Conservation (phyloP, 2,329 filamentous ascomycete species). For the Claviceps arundinis region DNA sequence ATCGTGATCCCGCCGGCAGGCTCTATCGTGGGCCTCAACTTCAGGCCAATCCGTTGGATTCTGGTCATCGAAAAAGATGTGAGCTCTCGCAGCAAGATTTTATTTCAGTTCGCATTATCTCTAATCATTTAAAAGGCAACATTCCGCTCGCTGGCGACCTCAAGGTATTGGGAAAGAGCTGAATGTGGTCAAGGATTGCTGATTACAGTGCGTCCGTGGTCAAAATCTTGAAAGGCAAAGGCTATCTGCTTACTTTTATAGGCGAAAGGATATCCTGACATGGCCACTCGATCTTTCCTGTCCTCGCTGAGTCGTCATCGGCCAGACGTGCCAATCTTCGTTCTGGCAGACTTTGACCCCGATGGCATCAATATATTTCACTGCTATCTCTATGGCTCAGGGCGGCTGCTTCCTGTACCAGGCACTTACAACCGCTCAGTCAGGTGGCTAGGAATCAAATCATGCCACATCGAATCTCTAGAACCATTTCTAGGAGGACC, state of each 20-base stretch:
- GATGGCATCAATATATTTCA: slow-evolving; percentile 61
- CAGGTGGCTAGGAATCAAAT: slow-evolving; percentile 50
- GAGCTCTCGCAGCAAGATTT: slow-evolving; percentile 3
- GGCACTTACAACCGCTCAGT: slow-evolving; percentile 36
- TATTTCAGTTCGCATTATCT: background rate
- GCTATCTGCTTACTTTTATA: slow-evolving; percentile 18
- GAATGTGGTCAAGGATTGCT: slow-evolving; percentile 45
- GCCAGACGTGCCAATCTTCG: slow-evolving; percentile 43
- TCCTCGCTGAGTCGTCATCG: slow-evolving; percentile 33
- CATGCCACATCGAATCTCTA: slow-evolving; percentile 23
- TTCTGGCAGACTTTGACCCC: slow-evolving; percentile 62
- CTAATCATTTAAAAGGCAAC: slow-evolving; percentile 43
- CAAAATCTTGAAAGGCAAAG: background rate
- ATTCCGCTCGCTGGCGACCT: slow-evolving; percentile 52
- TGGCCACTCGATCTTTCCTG: slow-evolving; percentile 55
- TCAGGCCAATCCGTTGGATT: slow-evolving; percentile 45
- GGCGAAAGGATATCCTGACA: slow-evolving; percentile 74
- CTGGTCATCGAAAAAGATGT: slow-evolving; percentile 73
- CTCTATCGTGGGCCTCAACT: slow-evolving; percentile 35
- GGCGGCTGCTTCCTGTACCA: slow-evolving; percentile 45
- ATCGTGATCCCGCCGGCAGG: slow-evolving; percentile 43
- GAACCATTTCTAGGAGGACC: background rate
- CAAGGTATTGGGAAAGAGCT: slow-evolving; percentile 38
- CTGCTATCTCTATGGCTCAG: slow-evolving; percentile 62
- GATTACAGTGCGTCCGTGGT: slow-evolving; percentile 42